Evolutionary conservation across 345 rosid genomes (phyloP).

Genomic region (Anacardium occidentale): DNA sequence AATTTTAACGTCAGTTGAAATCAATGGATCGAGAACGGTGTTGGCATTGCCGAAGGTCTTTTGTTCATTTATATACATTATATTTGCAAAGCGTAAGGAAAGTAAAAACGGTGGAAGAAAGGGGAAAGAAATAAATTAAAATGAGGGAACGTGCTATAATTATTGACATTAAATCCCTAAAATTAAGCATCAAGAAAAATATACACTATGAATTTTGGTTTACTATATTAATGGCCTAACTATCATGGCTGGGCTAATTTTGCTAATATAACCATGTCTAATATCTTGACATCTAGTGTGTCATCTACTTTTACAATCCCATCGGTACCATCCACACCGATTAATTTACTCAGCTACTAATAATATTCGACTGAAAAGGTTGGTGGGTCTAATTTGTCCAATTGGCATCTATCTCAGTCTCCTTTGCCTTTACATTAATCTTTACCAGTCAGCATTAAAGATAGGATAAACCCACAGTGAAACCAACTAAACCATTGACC

Average conservation of each 20-base stretch:
- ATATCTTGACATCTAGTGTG: conserved; percentile 85
- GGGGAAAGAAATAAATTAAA: not conserved
- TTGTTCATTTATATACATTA: not conserved
- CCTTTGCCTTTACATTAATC: too few relatives aligned
- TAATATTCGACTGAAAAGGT: too few relatives aligned
- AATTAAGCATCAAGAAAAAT: not conserved
- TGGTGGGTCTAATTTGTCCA: too few relatives aligned
- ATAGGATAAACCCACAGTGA: conserved; percentile 1
- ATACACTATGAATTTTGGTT: conserved; percentile 2
- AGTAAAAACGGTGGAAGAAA: not conserved
- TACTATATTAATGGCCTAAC: not conserved
- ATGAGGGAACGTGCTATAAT: not conserved
- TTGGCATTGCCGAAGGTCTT: too few relatives aligned
- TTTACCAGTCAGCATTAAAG: too few relatives aligned
- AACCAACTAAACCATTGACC: conserved; percentile 2
- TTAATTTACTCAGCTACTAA: too few relatives aligned
- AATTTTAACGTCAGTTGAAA: not conserved
- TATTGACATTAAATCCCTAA: not conserved
- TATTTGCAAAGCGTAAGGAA: not conserved
- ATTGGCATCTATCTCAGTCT: too few relatives aligned
- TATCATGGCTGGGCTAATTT: conserved; percentile 41
- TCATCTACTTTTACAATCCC: conserved; percentile 87
- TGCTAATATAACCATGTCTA: conserved; percentile 74
- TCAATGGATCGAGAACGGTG: not conserved
- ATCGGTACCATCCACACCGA: conserved; percentile 88